A percentile compares a stretch with the other conserved stretches of the same genome.
Conservation (phyloP, 257 asterid genomes). For the Solanum peruvianum region DNA sequence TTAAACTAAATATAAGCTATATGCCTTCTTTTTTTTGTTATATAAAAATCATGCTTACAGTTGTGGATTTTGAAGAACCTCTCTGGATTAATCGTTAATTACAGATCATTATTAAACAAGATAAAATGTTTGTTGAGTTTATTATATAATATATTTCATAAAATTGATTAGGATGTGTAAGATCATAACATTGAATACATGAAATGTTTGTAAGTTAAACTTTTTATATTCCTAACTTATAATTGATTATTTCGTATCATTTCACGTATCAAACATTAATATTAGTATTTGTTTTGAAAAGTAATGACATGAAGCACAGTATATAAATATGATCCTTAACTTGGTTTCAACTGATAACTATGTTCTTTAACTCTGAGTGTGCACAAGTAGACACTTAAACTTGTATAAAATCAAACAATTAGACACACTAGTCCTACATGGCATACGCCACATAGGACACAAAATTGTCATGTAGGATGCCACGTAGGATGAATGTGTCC, state of each 20-base stretch:
- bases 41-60: not conserved
- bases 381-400: too few species aligned
- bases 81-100: not conserved
- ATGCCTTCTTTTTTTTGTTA: not conserved
- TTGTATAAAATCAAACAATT: too few species aligned
- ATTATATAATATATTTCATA: not conserved
- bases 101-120: not conserved
- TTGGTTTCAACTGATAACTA: too few species aligned
- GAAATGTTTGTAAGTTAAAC: not conserved
- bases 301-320: accelerated
- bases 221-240: too few species aligned
- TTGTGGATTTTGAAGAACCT: not conserved
- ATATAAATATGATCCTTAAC: too few species aligned
- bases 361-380: too few species aligned
- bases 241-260: not conserved
- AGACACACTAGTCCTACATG: too few species aligned
- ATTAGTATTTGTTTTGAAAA: not conserved
- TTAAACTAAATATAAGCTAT: not conserved
- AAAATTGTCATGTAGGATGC: too few species aligned
- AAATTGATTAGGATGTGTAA: not conserved
- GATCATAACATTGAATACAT: too few species aligned
- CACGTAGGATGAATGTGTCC: too few species aligned
- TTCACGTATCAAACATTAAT: not conserved
- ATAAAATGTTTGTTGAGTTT: not conserved
- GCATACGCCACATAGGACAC: too few species aligned